Base-by-base conservation (phyloP, 495 filamentous ascomycete species). In the Parachaetomium inaequale region DNA sequence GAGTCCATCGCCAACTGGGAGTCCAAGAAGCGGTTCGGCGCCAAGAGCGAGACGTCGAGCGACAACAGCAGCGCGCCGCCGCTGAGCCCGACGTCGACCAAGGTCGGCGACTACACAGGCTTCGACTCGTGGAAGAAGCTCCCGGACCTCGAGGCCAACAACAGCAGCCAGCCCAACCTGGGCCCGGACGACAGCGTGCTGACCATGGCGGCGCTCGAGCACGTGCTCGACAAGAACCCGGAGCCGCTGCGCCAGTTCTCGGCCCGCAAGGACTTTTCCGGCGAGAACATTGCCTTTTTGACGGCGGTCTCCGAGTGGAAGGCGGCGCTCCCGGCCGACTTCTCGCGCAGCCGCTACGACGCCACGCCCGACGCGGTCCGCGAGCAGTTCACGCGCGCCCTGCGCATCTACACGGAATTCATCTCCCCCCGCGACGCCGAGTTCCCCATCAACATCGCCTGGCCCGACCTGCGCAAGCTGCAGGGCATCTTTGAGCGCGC, bases 261-360 rank as follows among this genome's bases (percentile, higher is more conserved):
- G 5, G 84, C 86, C 7, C 76, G 79, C 7, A 75, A 79, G 59
- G 86, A 88, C 58, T 87, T 88, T 68, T 87, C 85, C 19, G 85
- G 83, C 32, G 86, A 88, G 69, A 89, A 88, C 72, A 83, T 89
- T 52, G 79, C 83, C 61, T 89, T 89, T 76, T 78, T 88, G 2
- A 84, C 77, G 29, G 72, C 76, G 59, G 77, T 87, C 25, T 69
- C 80, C 17, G 76, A 82, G 32, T 89, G 84, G 83, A 84, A 82
- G 64, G 54, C 55, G 47, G 53, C 60, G 21, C 59, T 73, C 28
- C 65, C 70, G 6, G 32, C 56, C 6, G 32, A 62, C 17, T 70
- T 71, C 26, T 7, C 65, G 25, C 56, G 59, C 46, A 66, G 61
- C 64, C 58, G 63, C 28, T 50, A 58, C 46, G 59, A 70, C 38